These are phyloP conservation scores for Adansonia madagascariensis DNA, from an alignment of 441 rosid species.

Conservation along the genomic window DNA sequence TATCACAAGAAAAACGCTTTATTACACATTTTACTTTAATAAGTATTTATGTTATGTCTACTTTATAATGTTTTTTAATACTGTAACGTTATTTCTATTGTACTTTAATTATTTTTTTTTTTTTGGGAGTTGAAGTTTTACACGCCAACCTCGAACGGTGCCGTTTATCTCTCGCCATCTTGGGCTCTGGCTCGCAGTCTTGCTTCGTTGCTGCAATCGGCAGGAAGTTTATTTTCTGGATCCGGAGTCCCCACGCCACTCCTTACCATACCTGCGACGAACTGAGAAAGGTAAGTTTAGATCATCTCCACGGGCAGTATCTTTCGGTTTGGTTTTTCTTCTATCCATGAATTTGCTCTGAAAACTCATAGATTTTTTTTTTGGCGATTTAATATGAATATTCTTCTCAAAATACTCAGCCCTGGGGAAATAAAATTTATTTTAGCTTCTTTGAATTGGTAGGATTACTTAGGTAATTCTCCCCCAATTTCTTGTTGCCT, in stretches of 20 bases:
- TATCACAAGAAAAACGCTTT: too few relatives aligned
- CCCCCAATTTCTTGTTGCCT: not conserved
- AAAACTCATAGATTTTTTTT: not conserved
- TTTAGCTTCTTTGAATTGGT: not conserved
- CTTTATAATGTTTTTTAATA: too few relatives aligned
- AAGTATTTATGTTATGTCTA: too few relatives aligned
- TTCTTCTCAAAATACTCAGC: not conserved
- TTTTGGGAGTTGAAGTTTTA: too few relatives aligned
- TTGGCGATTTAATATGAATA: not conserved
- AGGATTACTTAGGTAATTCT: not conserved
- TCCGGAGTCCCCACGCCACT: not conserved
- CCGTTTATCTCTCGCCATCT: not conserved
- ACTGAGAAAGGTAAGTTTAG: not conserved
- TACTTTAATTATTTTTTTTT: too few relatives aligned
- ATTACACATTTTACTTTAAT: too few relatives aligned
- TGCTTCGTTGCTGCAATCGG: not conserved
- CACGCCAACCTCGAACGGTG: not conserved
- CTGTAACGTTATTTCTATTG: too few relatives aligned
- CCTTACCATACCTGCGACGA: not conserved
- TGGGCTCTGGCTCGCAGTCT: not conserved
- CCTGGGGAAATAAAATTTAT: too few relatives aligned
- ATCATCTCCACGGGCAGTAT: not conserved
- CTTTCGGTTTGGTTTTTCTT: not conserved
- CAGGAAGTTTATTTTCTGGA: not conserved
- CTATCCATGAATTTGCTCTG: not conserved